A percentile compares a stretch with the other conserved stretches of the same genome.
Evolutionary conservation across 768 basidiomycete species (phyloP).

Genomic region (Phaffia tasmanica): DNA sequence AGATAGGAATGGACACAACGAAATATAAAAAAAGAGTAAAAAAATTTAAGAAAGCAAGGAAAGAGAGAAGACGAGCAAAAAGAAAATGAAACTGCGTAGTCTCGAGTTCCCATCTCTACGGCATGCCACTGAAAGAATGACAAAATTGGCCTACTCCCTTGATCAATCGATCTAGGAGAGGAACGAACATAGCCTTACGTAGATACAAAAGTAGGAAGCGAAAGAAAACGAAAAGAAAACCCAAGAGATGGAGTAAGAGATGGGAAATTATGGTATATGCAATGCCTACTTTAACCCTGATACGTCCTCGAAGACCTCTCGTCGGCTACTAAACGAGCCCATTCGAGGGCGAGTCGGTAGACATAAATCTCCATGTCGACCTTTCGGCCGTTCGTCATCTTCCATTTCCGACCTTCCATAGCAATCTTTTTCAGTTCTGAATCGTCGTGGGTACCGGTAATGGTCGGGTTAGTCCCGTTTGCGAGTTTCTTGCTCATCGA

Average conservation of each 20-base stretch:
- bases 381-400: conserved; percentile 63
- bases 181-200: background rate
- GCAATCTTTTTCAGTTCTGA: conserved; percentile 67
- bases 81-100: no score
- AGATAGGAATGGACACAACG: no score
- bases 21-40: no score
- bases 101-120: no score
- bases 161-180: background rate
- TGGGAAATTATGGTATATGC: background rate
- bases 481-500: conserved; percentile 45
- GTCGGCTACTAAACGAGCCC: conserved; percentile 71
- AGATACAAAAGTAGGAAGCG: background rate
- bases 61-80: no score
- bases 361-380: conserved; percentile 88
- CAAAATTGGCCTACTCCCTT: background rate
- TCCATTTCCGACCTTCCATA: conserved; percentile 86
- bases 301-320: conserved; percentile 52
- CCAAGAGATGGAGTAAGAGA: conserved; percentile 8
- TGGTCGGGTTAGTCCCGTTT: conserved; percentile 40
- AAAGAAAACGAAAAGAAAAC: background rate
- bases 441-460: conserved; percentile 40
- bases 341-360: conserved; percentile 77
- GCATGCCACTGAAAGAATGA: no score
- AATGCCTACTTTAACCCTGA: background rate
- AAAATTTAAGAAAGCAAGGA: no score